These are phyloP conservation scores for Linum trigynum DNA, from an alignment of 345 rosid genomes.

Conservation along the genomic window DNA sequence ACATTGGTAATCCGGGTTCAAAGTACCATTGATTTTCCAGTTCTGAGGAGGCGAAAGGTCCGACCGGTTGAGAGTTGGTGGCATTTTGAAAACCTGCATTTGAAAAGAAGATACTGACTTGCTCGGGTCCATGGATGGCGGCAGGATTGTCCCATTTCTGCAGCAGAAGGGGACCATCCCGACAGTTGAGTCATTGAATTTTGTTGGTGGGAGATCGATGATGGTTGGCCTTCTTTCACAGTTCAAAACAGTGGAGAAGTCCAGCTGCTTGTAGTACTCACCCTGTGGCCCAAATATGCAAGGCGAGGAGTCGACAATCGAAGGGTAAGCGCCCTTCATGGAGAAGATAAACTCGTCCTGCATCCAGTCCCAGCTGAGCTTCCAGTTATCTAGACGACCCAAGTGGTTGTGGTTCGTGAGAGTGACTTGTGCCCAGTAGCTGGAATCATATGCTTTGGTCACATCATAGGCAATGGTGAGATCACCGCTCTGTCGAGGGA, in stretches of 20 bases:
- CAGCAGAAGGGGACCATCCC: constrained; percentile 76
- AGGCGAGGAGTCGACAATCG: constrained; percentile 58
- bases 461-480: constrained; percentile 93
- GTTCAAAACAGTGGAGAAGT: constrained; percentile 68
- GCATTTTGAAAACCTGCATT: constrained; percentile 87
- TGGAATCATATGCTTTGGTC: constrained; percentile 58
- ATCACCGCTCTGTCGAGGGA: constrained; percentile 75
- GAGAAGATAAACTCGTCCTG: constrained; percentile 59
- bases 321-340: constrained; percentile 92
- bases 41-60: constrained; percentile 65
- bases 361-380: constrained; percentile 93
- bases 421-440: constrained; percentile 70
- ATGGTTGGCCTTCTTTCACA: constrained; percentile 81
- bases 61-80: constrained; percentile 70
- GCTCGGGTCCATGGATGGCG: constrained; percentile 69
- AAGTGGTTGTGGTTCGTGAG: constrained; percentile 81
- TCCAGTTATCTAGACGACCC: constrained; percentile 94
- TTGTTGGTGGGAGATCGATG: constrained; percentile 82
- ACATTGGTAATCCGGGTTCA: constrained; percentile 75
- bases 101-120: constrained; percentile 71
- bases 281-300: constrained; percentile 78
- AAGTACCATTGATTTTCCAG: constrained; percentile 71
- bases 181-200: constrained; percentile 54
- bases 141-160: constrained; percentile 81
- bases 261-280: constrained; percentile 35